Percentiles rank a stretch among this genome's conserved stretches.
phyloP scores from a whole-genome alignment of 306 rosid genomes.

The Argentina anserina region DNA sequence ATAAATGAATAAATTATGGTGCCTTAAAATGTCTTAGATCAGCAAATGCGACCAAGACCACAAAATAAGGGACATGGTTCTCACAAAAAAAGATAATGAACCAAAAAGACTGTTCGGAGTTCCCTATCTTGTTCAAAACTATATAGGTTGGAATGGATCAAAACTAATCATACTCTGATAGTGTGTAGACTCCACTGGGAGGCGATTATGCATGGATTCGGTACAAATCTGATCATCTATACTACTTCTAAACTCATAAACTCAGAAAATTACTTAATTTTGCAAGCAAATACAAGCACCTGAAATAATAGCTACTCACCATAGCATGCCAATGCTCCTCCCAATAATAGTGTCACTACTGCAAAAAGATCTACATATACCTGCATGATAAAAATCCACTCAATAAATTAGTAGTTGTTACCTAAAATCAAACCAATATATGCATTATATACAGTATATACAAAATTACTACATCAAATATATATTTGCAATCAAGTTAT shows the following conservation, averaged over 20 bases:
- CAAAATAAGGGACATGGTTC: not conserved
- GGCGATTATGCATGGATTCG: no score
- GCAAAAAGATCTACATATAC: slow-evolving; percentile 75
- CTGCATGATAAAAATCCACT: slow-evolving; percentile 52
- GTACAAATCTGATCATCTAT: not conserved
- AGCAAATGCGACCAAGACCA: not conserved
- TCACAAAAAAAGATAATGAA: not conserved
- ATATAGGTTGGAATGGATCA: not conserved
- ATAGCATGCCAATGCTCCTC: slow-evolving; percentile 79
- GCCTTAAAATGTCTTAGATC: not conserved
- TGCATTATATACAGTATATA: not conserved
- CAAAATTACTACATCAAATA: not conserved
- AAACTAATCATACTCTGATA: no score
- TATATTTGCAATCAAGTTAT: not conserved
- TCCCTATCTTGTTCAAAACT: not conserved
- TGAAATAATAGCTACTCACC: slow-evolving; percentile 47
- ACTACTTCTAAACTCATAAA: not conserved
- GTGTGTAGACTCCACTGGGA: no score
- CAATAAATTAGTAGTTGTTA: not conserved
- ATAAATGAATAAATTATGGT: not conserved
- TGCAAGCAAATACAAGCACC: slow-evolving; percentile 18
- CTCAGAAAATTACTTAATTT: not conserved
- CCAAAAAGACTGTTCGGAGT: not conserved
- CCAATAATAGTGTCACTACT: slow-evolving; percentile 57
- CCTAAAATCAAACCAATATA: not conserved